phyloP scores from a whole-genome alignment of 768 basidiomycete species.

The Lactarius hengduanensis region DNA sequence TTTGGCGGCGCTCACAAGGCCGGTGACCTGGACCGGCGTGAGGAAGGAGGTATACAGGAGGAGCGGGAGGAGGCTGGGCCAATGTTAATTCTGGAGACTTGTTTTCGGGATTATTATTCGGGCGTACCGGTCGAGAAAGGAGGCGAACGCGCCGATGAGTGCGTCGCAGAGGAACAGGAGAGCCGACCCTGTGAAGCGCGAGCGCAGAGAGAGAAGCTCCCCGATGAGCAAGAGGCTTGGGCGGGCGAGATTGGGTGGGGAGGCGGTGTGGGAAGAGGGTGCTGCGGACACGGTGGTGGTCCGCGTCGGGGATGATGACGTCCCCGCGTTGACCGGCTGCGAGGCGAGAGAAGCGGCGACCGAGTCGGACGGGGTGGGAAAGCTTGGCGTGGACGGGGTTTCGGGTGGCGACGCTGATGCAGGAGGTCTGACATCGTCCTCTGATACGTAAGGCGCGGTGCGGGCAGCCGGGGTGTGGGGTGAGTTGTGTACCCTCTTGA shows the following conservation, averaged over 20 bases:
- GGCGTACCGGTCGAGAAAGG: conserved; percentile 59
- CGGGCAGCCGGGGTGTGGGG: not conserved
- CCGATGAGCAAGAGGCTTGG: conserved; percentile 47
- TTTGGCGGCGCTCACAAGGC: conserved; percentile 55
- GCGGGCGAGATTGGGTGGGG: conserved; percentile 40
- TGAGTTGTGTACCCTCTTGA: conserved; percentile 56
- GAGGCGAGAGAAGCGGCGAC: conserved; percentile 6
- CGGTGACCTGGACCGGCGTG: conserved; percentile 52
- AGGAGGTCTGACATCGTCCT: not conserved
- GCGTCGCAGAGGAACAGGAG: conserved; percentile 48
- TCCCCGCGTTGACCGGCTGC: not conserved
- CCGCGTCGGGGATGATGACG: not conserved
- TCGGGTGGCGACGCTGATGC: conserved; percentile 8
- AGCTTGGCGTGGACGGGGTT: not conserved
- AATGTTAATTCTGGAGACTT: not conserved
- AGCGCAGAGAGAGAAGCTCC: conserved; percentile 48
- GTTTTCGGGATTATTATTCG: not conserved
- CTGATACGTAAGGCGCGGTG: not conserved
- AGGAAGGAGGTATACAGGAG: conserved; percentile 56
- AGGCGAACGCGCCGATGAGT: conserved; percentile 45
- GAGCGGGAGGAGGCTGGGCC: conserved; percentile 64
- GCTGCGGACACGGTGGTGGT: not conserved
- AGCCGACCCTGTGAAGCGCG: conserved; percentile 49
- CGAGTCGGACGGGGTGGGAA: conserved; percentile 21
- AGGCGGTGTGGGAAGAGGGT: not conserved